Evolutionary conservation across 2,329 filamentous ascomycete species (phyloP), one percentile per base, ranked within the genome.

Genomic region (Waltergamsia citrina): DNA sequence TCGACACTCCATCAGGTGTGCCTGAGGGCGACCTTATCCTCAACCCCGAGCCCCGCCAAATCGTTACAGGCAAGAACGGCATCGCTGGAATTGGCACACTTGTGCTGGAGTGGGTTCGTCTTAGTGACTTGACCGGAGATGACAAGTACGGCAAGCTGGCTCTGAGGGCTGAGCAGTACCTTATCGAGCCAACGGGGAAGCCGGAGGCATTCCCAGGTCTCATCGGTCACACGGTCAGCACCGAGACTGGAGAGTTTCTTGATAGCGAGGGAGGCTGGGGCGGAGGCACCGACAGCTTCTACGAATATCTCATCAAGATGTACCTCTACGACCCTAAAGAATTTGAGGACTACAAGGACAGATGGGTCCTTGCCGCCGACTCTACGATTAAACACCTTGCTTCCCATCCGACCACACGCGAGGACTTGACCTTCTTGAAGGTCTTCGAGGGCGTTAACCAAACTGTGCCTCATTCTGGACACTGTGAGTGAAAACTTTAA

Each of bases 231-330:
- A 58, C 72, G 28, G 69, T 92, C 28, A 63, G 75, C 41, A 67
- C 85, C 39, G 51, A 58, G 2, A 77, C 69, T 2, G 85, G 85
- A 14, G 44, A 65, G 9, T 87, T 90, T 43, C 44, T 70, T 15
- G 73, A 88, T 48, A 68, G 69, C 10, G 46, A 41, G 2, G 84
- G 85, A 32, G 80, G 81, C 22, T 92, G 85, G 84, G 70, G 72
- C 33, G 83, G 80, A 35, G 81, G 82, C 5, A 70, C 69, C 25
- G 85, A 90, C 54, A 52, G 63, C 63, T 43, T 29, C 40, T 94
- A 92, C 58, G 86, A 94, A 59, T 94, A 94, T 49, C 71, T 94
- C 16, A 80, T 94, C 54, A 94, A 94, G 64, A 92, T 93, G 84
- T 92, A 79, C 45, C 43, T 90, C 35, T 93, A 93, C 52, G 81